Percentiles rank a stretch among this genome's conserved stretches.
phyloP scores from a whole-genome alignment of 2,329 filamentous ascomycete species.

The Fusarium graminum region DNA sequence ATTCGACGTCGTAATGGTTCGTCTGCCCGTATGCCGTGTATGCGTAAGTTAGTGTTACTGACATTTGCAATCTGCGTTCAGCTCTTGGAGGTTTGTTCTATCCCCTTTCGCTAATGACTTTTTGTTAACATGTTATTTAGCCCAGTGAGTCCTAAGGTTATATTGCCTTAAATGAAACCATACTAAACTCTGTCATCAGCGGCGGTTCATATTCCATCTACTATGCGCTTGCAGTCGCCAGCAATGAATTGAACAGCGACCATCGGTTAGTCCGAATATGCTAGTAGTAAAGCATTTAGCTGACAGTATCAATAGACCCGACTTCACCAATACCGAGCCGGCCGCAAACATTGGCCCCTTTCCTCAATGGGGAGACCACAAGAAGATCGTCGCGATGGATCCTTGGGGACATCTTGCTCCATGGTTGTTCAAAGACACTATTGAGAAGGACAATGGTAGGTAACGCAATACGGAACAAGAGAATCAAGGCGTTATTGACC shows the following conservation, averaged over 20 bases:
- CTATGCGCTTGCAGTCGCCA: conserved; percentile 91
- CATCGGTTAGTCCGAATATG: conserved; percentile 68
- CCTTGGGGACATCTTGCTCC: conserved; percentile 89
- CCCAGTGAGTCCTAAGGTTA: conserved; percentile 49
- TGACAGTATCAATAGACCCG: conserved; percentile 58
- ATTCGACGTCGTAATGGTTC: conserved; percentile 84
- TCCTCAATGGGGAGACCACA: conserved; percentile 86
- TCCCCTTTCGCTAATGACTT: conserved; percentile 34
- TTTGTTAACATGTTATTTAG: conserved; percentile 48
- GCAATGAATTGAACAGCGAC: conserved; percentile 85
- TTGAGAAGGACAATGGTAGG: conserved; percentile 77
- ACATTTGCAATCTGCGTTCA: conserved; percentile 46
- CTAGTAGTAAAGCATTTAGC: not conserved
- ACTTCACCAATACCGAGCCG: conserved; percentile 84
- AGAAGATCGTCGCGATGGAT: conserved; percentile 98
- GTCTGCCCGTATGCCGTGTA: conserved; percentile 48
- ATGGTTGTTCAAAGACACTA: conserved; percentile 84
- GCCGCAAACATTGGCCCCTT: conserved; percentile 91
- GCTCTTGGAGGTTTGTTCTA: conserved; percentile 68
- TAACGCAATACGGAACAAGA: conserved; percentile 5
- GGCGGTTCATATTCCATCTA: conserved; percentile 97
- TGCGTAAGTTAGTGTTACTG: conserved; percentile 28
- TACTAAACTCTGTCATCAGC: conserved; percentile 45
- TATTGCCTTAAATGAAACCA: not conserved
- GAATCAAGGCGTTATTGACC: conserved; percentile 20